Conservation (phyloP, 2,329 filamentous ascomycete species). For the Clonostachys rhizophaga region DNA sequence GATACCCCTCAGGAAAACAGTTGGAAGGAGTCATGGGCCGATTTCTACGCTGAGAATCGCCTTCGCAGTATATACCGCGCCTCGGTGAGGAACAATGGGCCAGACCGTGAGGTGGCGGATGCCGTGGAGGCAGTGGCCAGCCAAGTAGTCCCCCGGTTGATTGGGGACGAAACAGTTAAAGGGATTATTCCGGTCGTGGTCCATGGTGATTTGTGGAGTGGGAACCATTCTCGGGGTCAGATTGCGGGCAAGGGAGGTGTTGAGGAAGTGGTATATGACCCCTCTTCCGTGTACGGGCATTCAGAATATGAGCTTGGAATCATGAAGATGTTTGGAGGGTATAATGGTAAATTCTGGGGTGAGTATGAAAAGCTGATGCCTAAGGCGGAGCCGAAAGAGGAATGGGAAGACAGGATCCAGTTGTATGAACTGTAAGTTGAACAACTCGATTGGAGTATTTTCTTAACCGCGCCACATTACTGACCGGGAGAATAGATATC, state of each 20-base stretch:
- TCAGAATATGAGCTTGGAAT: conserved; percentile 89
- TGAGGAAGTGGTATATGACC: conserved; percentile 80
- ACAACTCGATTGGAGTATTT: not conserved
- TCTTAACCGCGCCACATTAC: conserved; percentile 1
- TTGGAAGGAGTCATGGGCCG: conserved; percentile 67
- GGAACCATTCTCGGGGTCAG: conserved; percentile 67
- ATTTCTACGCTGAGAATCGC: conserved; percentile 75
- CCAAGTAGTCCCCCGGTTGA: conserved; percentile 68
- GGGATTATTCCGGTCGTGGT: conserved; percentile 71
- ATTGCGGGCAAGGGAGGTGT: conserved; percentile 50
- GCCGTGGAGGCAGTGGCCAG: conserved; percentile 61
- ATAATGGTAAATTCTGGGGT: conserved; percentile 63
- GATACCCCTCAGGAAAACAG: conserved; percentile 62
- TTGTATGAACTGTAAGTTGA: conserved; percentile 75
- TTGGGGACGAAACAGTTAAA: conserved; percentile 62
- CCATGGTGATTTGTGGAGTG: conserved; percentile 92
- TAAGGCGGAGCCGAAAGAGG: conserved; percentile 72
- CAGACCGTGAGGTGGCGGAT: conserved; percentile 54
- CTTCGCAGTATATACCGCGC: conserved; percentile 59
- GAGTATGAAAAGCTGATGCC: conserved; percentile 75
- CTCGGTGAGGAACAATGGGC: conserved; percentile 56
- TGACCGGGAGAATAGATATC: conserved; percentile 54
- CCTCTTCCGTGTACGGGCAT: conserved; percentile 78
- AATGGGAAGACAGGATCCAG: conserved; percentile 78
- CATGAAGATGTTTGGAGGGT: conserved; percentile 89